Conservation (phyloP, 192 early-diverging fungal genomes). For the Rhizophagus prolifer region DNA sequence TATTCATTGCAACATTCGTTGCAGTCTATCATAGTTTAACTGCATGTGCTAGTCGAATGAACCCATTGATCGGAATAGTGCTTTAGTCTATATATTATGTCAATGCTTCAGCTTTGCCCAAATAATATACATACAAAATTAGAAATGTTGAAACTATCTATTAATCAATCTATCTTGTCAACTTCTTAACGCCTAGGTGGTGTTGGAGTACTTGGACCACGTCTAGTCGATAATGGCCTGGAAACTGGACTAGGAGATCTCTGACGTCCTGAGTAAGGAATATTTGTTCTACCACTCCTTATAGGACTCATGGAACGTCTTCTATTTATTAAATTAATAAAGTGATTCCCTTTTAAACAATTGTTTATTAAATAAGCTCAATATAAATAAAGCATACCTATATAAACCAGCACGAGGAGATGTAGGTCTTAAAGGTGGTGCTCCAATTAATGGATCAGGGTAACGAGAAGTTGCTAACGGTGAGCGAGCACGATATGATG, state of each 20-base stretch:
- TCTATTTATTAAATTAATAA: background rate
- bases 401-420: background rate
- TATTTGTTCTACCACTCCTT: background rate
- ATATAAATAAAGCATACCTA: background rate
- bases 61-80: background rate
- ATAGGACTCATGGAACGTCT: slow-evolving; percentile 23
- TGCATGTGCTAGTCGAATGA: background rate
- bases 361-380: too few species aligned
- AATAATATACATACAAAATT: background rate
- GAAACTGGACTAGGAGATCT: slow-evolving; percentile 17
- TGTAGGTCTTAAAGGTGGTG: slow-evolving; percentile 9
- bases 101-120: too few species aligned
- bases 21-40: too few species aligned
- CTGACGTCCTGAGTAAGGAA: slow-evolving; percentile 14
- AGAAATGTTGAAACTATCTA: background rate
- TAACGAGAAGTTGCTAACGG: slow-evolving; percentile 16
- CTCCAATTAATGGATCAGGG: slow-evolving; percentile 12
- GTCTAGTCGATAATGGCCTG: background rate
- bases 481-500: slow-evolving; percentile 20
- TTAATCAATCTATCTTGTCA: too few species aligned
- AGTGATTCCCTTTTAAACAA: too few species aligned
- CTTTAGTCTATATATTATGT: background rate
- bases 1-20: too few species aligned
- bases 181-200: background rate
- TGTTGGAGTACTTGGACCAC: slow-evolving; percentile 21